Percentiles rank a stretch among this genome's conserved stretches.
Conservation (phyloP, 345 rosid genomes). For the Lepidium africanum region DNA sequence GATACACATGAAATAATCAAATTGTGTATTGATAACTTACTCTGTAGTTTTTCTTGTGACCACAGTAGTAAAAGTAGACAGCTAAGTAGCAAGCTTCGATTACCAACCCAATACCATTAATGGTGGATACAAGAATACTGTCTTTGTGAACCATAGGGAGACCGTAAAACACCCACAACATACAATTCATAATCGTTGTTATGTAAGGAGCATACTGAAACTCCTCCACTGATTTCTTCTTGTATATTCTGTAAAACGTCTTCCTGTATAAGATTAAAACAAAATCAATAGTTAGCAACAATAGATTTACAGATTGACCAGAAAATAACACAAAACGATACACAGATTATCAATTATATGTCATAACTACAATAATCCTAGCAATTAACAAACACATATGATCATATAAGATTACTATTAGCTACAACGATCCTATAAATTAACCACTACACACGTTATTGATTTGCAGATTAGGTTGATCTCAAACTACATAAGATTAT, state of each 20-base stretch:
- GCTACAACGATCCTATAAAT: background rate
- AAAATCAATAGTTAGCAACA: too few relatives aligned
- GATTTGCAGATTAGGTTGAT: too few relatives aligned
- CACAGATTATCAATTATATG: background rate
- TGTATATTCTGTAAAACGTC: constrained; percentile 26
- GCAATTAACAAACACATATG: too few relatives aligned
- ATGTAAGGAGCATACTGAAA: constrained; percentile 41
- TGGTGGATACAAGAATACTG: constrained; percentile 38
- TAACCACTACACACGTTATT: background rate
- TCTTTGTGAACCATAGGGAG: constrained; percentile 46
- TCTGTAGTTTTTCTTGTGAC: constrained; percentile 14
- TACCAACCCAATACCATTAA: constrained; percentile 29
- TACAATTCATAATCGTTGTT: constrained; percentile 40
- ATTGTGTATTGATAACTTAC: background rate
- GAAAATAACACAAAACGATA: too few relatives aligned
- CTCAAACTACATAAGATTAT: background rate
- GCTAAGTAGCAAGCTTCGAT: constrained; percentile 27
- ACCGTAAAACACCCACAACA: constrained; percentile 48
- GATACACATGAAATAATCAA: background rate
- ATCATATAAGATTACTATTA: background rate
- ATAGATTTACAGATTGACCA: too few relatives aligned
- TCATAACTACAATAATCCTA: background rate
- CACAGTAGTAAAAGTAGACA: constrained; percentile 20
- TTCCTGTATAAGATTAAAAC: constrained; percentile 17
- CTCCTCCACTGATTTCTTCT: constrained; percentile 39